Conservation (phyloP, 1,139 yeast species). For the Pichia sp. region DNA sequence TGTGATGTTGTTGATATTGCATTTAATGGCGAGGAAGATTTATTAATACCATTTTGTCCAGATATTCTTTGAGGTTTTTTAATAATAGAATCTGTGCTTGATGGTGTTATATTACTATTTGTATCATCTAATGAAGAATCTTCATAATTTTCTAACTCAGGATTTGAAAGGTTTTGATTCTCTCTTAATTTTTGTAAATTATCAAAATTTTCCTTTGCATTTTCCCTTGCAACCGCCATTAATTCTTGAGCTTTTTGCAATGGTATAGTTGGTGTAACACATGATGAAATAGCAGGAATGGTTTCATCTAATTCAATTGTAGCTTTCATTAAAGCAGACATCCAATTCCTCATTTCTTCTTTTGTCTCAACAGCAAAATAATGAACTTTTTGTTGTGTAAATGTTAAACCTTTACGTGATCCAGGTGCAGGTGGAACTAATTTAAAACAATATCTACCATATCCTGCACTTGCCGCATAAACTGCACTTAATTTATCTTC, state of each 20-base stretch:
- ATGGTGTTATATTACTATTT: constrained; percentile 17
- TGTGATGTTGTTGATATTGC: constrained; percentile 62
- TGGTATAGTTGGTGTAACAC: constrained; percentile 90
- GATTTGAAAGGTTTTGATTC: constrained; percentile 20
- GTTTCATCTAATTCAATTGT: constrained; percentile 93
- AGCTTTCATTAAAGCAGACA: constrained; percentile 90
- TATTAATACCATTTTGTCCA: constrained; percentile 5
- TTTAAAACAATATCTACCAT: constrained; percentile 88
- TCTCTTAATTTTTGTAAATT: constrained; percentile 37
- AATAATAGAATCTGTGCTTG: constrained; percentile 14
- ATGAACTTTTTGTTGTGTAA: constrained; percentile 93
- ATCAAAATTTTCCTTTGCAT: constrained; percentile 57
- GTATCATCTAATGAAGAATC: constrained; percentile 18
- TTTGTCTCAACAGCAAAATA: constrained; percentile 89
- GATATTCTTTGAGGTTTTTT: constrained; percentile 19
- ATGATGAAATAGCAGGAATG: constrained; percentile 90
- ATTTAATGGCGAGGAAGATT: constrained; percentile 24
- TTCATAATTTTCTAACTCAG: constrained; percentile 1
- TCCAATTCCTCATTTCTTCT: constrained; percentile 93
- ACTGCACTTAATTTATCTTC: constrained; percentile 73
- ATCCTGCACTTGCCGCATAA: constrained; percentile 89
- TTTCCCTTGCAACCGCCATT: constrained; percentile 74
- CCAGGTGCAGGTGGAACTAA: constrained; percentile 98
- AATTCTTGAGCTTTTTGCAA: constrained; percentile 80
- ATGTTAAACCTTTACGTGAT: constrained; percentile 85